phyloP scores from a whole-genome alignment of 306 rosid genomes.

The Casuarina glauca region DNA sequence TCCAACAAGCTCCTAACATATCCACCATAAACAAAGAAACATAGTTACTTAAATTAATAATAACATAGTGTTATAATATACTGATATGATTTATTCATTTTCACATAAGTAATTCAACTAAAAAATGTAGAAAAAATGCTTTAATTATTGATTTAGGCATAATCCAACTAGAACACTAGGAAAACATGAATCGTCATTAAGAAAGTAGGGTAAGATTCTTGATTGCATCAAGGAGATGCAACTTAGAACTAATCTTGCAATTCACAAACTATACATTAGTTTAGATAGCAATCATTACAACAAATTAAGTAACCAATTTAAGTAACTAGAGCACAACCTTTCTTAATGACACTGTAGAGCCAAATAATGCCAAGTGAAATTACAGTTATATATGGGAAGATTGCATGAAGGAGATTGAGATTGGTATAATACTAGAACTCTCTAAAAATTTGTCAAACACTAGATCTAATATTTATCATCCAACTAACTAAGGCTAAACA shows the following conservation, averaged over 20 bases:
- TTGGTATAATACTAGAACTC: not conserved
- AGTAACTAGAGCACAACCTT: too few relatives aligned
- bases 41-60: too few relatives aligned
- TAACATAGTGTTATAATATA: not conserved
- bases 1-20: conserved; percentile 47
- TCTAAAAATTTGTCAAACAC: not conserved
- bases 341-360: too few relatives aligned
- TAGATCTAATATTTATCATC: not conserved
- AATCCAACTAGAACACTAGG: not conserved
- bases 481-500: not conserved
- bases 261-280: not conserved
- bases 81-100: too few relatives aligned
- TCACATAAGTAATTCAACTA: too few relatives aligned
- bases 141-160: too few relatives aligned
- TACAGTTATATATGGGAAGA: not conserved
- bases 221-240: not conserved
- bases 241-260: not conserved
- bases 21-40: not conserved
- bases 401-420: not conserved
- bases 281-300: not conserved
- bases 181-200: too few relatives aligned
- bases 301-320: not conserved
- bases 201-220: not conserved
- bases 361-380: not conserved
- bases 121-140: too few relatives aligned